phyloP scores from a whole-genome alignment of 208 protist genomes.

The Novymonas esmeraldas region DNA sequence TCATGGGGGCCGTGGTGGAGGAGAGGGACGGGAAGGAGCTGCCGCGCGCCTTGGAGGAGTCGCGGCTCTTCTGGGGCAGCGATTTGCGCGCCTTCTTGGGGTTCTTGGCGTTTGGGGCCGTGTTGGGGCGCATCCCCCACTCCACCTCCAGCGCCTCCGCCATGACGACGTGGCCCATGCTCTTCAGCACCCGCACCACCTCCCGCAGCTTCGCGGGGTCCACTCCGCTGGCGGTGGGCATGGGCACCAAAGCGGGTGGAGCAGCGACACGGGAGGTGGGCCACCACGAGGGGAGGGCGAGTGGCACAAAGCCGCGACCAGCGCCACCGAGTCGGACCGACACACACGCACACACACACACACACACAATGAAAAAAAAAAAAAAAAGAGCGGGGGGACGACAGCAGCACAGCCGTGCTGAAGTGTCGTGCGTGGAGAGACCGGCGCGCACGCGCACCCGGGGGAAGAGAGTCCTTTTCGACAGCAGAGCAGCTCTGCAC shows the following conservation, averaged over 20 bases:
- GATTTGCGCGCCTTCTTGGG: constrained; percentile 25
- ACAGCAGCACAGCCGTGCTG: too few relatives aligned
- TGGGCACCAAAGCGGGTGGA: background rate
- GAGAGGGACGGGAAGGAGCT: constrained; percentile 11
- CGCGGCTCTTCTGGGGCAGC: constrained; percentile 24
- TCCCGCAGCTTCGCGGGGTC: constrained; percentile 32
- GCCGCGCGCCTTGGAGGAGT: constrained; percentile 28
- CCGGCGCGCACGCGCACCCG: too few relatives aligned
- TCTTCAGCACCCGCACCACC: constrained; percentile 29
- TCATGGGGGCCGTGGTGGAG: background rate
- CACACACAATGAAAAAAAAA: background rate
- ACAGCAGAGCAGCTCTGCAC: too few relatives aligned
- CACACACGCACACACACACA: constrained; percentile 8
- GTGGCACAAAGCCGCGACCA: background rate
- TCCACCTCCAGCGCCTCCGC: constrained; percentile 31
- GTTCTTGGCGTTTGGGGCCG: constrained; percentile 6
- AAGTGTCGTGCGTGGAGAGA: too few relatives aligned
- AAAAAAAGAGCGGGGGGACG: background rate
- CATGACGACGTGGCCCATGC: constrained; percentile 18
- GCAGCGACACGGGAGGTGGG: background rate
- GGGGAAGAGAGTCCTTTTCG: too few relatives aligned
- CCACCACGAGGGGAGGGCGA: background rate
- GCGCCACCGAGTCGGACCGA: too few relatives aligned
- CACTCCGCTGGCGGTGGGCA: constrained; percentile 24
- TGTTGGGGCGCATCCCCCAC: constrained; percentile 23